Percentiles rank a stretch among this genome's conserved stretches.
Evolutionary conservation across 495 filamentous ascomycete species (phyloP).

Genomic region (Penicillium flavigenum): DNA sequence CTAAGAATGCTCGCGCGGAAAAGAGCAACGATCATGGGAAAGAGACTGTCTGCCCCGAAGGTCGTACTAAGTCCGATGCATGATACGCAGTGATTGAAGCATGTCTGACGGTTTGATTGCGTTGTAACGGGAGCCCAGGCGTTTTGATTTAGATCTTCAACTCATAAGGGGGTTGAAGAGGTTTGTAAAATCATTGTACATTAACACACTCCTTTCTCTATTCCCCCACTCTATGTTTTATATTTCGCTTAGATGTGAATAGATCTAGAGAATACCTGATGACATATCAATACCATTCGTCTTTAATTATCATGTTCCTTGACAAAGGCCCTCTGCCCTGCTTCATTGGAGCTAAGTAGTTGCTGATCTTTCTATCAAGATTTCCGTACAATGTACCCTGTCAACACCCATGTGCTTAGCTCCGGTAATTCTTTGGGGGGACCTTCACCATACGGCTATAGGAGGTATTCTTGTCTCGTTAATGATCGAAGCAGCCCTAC

Average conservation of each 20-base stretch:
- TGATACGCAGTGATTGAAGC: slow-evolving; percentile 1
- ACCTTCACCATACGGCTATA: too few relatives aligned
- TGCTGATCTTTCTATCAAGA: too few relatives aligned
- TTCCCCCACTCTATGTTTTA: slow-evolving; percentile 21
- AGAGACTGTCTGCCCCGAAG: slow-evolving; percentile 1
- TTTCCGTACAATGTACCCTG: too few relatives aligned
- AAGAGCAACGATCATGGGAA: slow-evolving; percentile 5
- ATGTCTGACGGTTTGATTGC: not conserved
- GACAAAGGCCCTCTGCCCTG: too few relatives aligned
- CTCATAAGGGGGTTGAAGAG: slow-evolving; percentile 12
- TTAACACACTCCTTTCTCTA: slow-evolving; percentile 22
- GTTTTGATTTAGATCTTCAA: slow-evolving; percentile 13
- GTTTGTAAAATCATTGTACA: slow-evolving; percentile 17
- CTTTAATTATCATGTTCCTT: not conserved
- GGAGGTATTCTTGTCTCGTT: too few relatives aligned
- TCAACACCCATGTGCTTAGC: too few relatives aligned
- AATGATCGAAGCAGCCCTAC: too few relatives aligned
- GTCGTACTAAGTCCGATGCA: not conserved
- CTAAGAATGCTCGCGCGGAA: slow-evolving; percentile 12
- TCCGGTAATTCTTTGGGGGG: too few relatives aligned
- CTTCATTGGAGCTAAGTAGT: too few relatives aligned
- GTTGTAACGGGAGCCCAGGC: slow-evolving; percentile 8
- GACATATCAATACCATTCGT: slow-evolving; percentile 7
- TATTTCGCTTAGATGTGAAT: slow-evolving; percentile 9
- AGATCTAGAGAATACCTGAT: slow-evolving; percentile 5